Evolutionary conservation across 2,329 filamentous ascomycete genomes (phyloP).

Genomic region (Elsinoe batatas): DNA sequence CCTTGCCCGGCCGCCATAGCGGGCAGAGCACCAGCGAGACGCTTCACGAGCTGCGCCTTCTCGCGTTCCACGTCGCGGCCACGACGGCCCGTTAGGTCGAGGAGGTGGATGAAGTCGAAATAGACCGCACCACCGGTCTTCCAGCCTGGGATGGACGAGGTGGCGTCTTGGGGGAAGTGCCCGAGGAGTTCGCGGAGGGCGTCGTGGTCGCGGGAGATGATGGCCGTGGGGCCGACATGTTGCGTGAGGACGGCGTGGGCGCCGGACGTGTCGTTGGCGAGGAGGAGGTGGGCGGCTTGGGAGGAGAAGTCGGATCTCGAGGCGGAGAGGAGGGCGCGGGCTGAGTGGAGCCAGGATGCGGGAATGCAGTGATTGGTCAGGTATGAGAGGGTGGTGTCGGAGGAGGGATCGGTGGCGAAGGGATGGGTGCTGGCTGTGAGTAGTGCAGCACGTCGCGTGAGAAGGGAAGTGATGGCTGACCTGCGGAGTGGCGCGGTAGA

Average conservation of each 20-base stretch:
- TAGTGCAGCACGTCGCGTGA: conserved; percentile 52
- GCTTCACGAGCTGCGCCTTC: conserved; percentile 20
- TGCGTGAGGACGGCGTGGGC: conserved; percentile 76
- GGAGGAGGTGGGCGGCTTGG: conserved; percentile 72
- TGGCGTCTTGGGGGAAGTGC: conserved; percentile 50
- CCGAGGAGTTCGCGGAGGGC: conserved; percentile 58
- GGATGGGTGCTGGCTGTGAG: conserved; percentile 60
- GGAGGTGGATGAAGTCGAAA: conserved; percentile 48
- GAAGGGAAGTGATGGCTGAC: conserved; percentile 40
- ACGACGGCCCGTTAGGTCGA: conserved; percentile 27
- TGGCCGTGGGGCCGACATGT: conserved; percentile 68
- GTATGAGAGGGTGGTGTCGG: conserved; percentile 45
- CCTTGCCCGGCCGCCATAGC: conserved; percentile 9
- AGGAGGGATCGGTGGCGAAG: conserved; percentile 13
- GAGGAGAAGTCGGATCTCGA: conserved; percentile 57
- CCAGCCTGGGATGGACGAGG: conserved; percentile 54
- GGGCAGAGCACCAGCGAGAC: conserved; percentile 14
- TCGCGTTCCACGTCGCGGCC: conserved; percentile 19
- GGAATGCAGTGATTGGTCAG: conserved; percentile 54
- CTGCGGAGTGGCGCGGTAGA: conserved; percentile 19
- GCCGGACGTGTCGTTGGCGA: conserved; percentile 64
- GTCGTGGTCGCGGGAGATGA: conserved; percentile 74
- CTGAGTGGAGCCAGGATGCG: conserved; percentile 70
- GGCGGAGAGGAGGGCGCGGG: conserved; percentile 74
- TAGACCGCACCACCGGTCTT: conserved; percentile 72